Evolutionary conservation across 1,284 basidiomycete species (phyloP).

Genomic region (Prillingera fragicola): DNA sequence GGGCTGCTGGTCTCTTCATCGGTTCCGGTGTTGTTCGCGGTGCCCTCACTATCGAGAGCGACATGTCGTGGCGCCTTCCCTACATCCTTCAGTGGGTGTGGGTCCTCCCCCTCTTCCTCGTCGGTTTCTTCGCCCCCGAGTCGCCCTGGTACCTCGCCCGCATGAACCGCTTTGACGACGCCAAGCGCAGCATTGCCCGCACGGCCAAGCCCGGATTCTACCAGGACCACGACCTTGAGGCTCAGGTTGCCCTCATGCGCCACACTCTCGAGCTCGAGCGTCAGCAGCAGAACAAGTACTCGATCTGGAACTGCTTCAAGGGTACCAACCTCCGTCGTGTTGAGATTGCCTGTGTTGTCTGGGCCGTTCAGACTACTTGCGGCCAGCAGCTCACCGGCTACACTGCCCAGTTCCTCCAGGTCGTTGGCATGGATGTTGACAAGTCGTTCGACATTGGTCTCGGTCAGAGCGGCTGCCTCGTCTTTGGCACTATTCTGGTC

Average conservation of each 20-base stretch:
- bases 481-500: conserved; percentile 2
- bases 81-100: conserved; percentile 42
- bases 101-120: conserved; percentile 35
- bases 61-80: conserved; percentile 23
- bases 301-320: conserved; percentile 44
- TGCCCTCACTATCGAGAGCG: conserved; percentile 26
- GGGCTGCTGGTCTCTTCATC: conserved; percentile 46
- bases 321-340: conserved; percentile 46
- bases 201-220: conserved; percentile 18
- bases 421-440: background rate
- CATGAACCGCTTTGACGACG: conserved; percentile 28
- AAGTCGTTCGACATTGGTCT: conserved; percentile 1
- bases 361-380: conserved; percentile 7
- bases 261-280: conserved; percentile 29
- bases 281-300: conserved; percentile 2
- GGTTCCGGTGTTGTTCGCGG: conserved; percentile 46
- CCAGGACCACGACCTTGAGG: conserved; percentile 17
- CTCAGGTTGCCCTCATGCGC: conserved; percentile 27
- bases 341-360: conserved; percentile 36
- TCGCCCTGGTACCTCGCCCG: conserved; percentile 34
- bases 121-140: conserved; percentile 32
- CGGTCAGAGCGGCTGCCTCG: background rate
- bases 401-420: background rate
- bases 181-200: conserved; percentile 18
- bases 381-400: conserved; percentile 6